Percentiles rank a stretch among this genome's conserved stretches.
phyloP scores from a whole-genome alignment of 2,329 filamentous ascomycete species.

The Mycogone perniciosa region DNA sequence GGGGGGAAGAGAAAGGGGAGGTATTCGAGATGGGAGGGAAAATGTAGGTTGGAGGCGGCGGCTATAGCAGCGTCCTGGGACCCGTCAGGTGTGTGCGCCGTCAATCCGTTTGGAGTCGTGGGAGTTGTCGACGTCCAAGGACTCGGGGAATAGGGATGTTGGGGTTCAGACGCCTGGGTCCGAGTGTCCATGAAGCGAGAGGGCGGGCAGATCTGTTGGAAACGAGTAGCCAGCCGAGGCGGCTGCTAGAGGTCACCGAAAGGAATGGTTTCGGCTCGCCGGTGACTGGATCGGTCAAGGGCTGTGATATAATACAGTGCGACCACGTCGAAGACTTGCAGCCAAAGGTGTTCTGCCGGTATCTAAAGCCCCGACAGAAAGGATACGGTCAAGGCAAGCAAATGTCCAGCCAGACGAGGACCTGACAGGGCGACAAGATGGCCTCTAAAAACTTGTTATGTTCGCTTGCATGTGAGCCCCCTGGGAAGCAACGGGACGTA shows the following conservation, averaged over 20 bases:
- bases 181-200: constrained; percentile 34
- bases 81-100: constrained; percentile 25
- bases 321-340: neutral
- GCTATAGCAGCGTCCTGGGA: constrained; percentile 24
- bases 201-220: constrained; percentile 11
- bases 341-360: neutral
- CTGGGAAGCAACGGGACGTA: neutral
- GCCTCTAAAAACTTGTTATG: too few species aligned
- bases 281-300: constrained; percentile 6
- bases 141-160: constrained; percentile 32
- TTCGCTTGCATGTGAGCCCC: neutral
- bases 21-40: constrained; percentile 44
- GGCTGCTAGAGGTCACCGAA: constrained; percentile 8
- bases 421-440: too few species aligned
- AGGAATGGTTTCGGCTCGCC: neutral
- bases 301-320: neutral
- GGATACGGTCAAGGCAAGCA: neutral
- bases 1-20: constrained; percentile 49
- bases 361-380: neutral
- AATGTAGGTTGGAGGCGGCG: constrained; percentile 26
- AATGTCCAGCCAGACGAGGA: too few species aligned
- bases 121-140: constrained; percentile 26
- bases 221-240: constrained; percentile 9
- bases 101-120: constrained; percentile 20
- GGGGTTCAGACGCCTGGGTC: constrained; percentile 31